phyloP scores from a whole-genome alignment of 2,329 filamentous ascomycete species.

The Claviceps purpurea region DNA sequence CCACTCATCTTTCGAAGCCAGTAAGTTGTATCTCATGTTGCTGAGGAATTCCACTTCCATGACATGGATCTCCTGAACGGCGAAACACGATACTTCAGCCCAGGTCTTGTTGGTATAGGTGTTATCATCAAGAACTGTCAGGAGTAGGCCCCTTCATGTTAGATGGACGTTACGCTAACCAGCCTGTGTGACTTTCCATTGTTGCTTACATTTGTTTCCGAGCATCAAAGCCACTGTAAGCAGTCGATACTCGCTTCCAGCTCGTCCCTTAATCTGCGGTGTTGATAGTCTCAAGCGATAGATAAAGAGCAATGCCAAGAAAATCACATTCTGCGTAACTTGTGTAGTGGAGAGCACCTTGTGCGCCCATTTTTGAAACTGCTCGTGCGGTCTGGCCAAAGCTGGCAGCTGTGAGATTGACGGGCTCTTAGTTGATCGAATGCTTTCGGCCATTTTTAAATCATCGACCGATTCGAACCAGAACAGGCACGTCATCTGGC shows the following conservation, averaged over 20 bases:
- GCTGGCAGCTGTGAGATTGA: slow-evolving; percentile 43
- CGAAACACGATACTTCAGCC: slow-evolving; percentile 93
- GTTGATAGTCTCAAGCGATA: slow-evolving; percentile 87
- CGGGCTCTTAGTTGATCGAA: slow-evolving; percentile 28
- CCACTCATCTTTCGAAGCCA: slow-evolving; percentile 80
- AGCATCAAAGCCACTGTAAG: slow-evolving; percentile 94
- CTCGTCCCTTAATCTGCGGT: slow-evolving; percentile 75
- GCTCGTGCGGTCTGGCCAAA: slow-evolving; percentile 62
- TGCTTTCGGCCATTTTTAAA: slow-evolving; percentile 58
- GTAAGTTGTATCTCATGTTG: slow-evolving; percentile 91
- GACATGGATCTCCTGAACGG: slow-evolving; percentile 88
- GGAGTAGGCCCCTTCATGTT: neutral
- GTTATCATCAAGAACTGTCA: slow-evolving; percentile 83
- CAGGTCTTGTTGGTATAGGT: slow-evolving; percentile 99
- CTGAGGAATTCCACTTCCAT: slow-evolving; percentile 99
- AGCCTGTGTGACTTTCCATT: neutral
- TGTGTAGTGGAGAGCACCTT: slow-evolving; percentile 87
- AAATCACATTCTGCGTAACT: slow-evolving; percentile 88
- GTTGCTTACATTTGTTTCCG: slow-evolving; percentile 75
- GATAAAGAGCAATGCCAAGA: slow-evolving; percentile 82
- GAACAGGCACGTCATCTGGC: slow-evolving; percentile 84
- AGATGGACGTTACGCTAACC: neutral
- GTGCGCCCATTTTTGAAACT: slow-evolving; percentile 89
- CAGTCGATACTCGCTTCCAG: slow-evolving; percentile 84
- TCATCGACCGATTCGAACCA: slow-evolving; percentile 90